A percentile compares a stretch with the other conserved stretches of the same genome.
These are phyloP conservation scores for Diutina rugosa DNA, from an alignment of 1,139 yeast genomes.

Conservation along the genomic window DNA sequence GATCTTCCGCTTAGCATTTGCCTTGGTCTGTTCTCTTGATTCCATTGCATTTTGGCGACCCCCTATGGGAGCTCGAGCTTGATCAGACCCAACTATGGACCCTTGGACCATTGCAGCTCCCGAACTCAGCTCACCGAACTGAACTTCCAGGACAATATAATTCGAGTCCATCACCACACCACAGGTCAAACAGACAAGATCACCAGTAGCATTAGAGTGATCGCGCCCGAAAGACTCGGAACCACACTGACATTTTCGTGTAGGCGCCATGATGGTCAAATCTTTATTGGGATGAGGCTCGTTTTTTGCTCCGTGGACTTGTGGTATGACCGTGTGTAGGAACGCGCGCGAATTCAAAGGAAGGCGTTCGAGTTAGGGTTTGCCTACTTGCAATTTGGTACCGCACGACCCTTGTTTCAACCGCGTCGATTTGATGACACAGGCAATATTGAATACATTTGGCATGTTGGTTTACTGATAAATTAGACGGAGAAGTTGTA, in stretches of 20 bases:
- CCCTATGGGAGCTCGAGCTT: conserved; percentile 54
- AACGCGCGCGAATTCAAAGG: not conserved
- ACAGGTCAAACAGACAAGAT: conserved; percentile 67
- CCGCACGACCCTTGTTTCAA: not conserved
- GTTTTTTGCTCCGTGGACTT: not conserved
- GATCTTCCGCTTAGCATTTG: conserved; percentile 69
- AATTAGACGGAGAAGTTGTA: too few relatives aligned
- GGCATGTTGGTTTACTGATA: too few relatives aligned
- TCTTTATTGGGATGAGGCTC: not conserved
- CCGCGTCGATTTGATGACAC: too few relatives aligned
- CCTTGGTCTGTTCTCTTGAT: conserved; percentile 76
- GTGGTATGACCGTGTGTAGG: not conserved
- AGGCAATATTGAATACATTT: too few relatives aligned
- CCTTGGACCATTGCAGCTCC: conserved; percentile 98
- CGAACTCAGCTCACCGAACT: conserved; percentile 79
- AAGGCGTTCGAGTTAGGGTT: not conserved
- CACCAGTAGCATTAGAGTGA: conserved; percentile 30
- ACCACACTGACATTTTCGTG: not conserved
- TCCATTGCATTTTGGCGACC: conserved; percentile 62
- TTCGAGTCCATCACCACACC: conserved; percentile 85
- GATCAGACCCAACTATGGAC: conserved; percentile 82
- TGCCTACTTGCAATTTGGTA: not conserved
- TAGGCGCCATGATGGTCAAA: not conserved
- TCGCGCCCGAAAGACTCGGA: conserved; percentile 3
- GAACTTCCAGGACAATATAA: conserved; percentile 90